These are phyloP conservation scores for Xylaria arbuscula DNA, from an alignment of 2,329 filamentous ascomycete genomes.

Conservation along the genomic window DNA sequence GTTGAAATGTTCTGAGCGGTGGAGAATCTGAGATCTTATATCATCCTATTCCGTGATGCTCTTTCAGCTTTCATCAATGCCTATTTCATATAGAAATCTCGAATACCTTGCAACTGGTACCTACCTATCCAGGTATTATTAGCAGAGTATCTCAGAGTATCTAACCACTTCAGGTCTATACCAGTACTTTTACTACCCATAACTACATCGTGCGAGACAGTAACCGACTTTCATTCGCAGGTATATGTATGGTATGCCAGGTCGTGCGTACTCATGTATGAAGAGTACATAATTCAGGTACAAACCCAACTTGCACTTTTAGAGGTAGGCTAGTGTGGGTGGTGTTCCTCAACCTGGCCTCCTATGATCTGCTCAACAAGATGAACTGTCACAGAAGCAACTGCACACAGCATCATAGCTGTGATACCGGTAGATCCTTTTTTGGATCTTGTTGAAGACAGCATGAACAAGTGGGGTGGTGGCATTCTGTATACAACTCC, in stretches of 20 bases:
- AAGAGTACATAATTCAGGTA: not conserved
- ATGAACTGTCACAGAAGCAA: not conserved
- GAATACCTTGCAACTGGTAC: not conserved
- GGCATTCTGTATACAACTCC: not conserved
- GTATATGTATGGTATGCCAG: too few species aligned
- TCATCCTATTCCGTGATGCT: too few species aligned
- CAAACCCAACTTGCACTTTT: not conserved
- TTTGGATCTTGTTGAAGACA: not conserved
- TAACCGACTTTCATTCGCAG: too few species aligned
- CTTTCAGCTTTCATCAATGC: too few species aligned
- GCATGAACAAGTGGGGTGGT: slow-evolving; percentile 13
- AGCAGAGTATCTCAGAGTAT: too few species aligned
- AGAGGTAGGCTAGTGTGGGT: not conserved
- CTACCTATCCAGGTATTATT: too few species aligned
- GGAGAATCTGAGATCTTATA: too few species aligned
- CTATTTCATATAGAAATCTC: too few species aligned
- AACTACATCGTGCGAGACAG: too few species aligned
- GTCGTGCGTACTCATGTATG: too few species aligned
- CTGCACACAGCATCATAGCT: not conserved
- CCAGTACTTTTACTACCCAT: too few species aligned
- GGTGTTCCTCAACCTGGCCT: not conserved
- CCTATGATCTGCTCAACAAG: not conserved
- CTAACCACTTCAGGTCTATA: too few species aligned
- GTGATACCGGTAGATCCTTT: not conserved
- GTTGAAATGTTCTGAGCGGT: not conserved